Evolutionary conservation across 352 stramenopile species (phyloP).

Genomic region (Pseudoperonospora humuli): DNA sequence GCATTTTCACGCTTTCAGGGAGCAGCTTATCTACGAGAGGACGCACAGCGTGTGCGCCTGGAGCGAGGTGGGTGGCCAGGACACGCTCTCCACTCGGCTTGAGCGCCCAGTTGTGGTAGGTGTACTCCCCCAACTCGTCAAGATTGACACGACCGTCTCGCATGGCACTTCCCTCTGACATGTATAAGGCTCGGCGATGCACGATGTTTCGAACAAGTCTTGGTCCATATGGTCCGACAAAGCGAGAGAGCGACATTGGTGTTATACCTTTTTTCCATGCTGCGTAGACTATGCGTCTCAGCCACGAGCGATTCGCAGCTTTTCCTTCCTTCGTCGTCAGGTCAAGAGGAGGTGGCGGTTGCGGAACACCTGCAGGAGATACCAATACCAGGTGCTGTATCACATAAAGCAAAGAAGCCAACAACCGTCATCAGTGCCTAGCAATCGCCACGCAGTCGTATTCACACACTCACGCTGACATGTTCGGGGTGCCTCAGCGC

Average conservation of each 20-base stretch:
- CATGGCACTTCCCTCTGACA: slow-evolving; percentile 60
- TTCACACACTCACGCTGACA: slow-evolving; percentile 39
- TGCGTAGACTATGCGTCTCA: slow-evolving; percentile 39
- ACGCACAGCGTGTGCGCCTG: slow-evolving; percentile 55
- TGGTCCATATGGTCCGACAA: slow-evolving; percentile 69
- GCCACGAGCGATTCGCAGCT: slow-evolving; percentile 38
- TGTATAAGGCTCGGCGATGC: slow-evolving; percentile 60
- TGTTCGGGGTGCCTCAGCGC: slow-evolving; percentile 48
- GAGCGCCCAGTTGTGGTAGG: slow-evolving; percentile 83
- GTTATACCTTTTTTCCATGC: slow-evolving; percentile 66
- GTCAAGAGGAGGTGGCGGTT: slow-evolving; percentile 38
- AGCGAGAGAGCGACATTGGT: slow-evolving; percentile 65
- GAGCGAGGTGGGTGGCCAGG: slow-evolving; percentile 70
- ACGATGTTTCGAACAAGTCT: slow-evolving; percentile 67
- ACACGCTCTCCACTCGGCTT: slow-evolving; percentile 65
- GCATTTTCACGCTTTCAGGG: slow-evolving; percentile 59
- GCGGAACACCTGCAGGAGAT: slow-evolving; percentile 62
- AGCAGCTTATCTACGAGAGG: slow-evolving; percentile 57
- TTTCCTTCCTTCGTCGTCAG: slow-evolving; percentile 29
- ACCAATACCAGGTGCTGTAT: slow-evolving; percentile 64
- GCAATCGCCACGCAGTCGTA: neutral
- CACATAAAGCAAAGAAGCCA: neutral
- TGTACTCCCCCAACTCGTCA: slow-evolving; percentile 59
- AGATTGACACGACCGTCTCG: slow-evolving; percentile 57
- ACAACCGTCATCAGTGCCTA: neutral